Percentiles rank a stretch among this genome's conserved stretches.
Conservation (phyloP, 2,329 filamentous ascomycete species). For the Claviceps capensis region DNA sequence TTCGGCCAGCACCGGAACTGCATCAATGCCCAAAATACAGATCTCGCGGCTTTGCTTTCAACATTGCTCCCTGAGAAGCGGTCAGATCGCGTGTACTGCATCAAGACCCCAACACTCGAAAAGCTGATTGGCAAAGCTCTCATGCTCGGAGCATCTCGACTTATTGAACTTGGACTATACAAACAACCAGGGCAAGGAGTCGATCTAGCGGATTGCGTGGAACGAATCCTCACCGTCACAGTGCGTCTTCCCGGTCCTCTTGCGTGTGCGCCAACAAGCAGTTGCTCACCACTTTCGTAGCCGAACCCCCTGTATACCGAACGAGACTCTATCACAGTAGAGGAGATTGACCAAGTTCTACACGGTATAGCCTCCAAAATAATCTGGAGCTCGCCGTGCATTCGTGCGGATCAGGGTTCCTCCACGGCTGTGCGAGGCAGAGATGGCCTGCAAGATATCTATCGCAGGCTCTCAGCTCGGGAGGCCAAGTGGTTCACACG, state of each 20-base stretch:
- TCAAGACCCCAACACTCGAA: slow-evolving; percentile 49
- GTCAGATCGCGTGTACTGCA: slow-evolving; percentile 62
- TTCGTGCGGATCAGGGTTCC: slow-evolving; percentile 27
- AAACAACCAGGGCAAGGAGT: slow-evolving; percentile 37
- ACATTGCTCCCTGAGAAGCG: slow-evolving; percentile 63
- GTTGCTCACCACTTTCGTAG: slow-evolving; percentile 15
- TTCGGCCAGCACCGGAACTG: slow-evolving; percentile 47
- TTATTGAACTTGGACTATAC: slow-evolving; percentile 50
- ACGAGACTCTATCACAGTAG: slow-evolving; percentile 41
- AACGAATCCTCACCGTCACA: slow-evolving; percentile 47
- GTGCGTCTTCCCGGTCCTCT: slow-evolving; percentile 24
- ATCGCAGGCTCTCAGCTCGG: slow-evolving; percentile 43
- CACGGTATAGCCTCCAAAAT: slow-evolving; percentile 53
- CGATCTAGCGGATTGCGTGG: slow-evolving; percentile 61
- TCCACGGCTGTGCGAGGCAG: slow-evolving; percentile 16
- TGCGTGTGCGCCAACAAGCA: background rate
- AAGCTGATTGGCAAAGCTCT: slow-evolving; percentile 55
- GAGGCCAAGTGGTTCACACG: slow-evolving; percentile 84
- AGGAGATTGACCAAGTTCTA: slow-evolving; percentile 57
- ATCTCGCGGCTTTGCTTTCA: slow-evolving; percentile 54
- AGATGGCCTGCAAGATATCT: slow-evolving; percentile 40
- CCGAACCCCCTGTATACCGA: slow-evolving; percentile 25
- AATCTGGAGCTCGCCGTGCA: slow-evolving; percentile 53
- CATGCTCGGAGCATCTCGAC: slow-evolving; percentile 47
- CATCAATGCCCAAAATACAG: slow-evolving; percentile 42